Percentiles rank a stretch among this genome's conserved stretches.
These are phyloP conservation scores for Borealophlyctis nickersoniae DNA, from an alignment of 192 early-diverging fungal species.

Conservation along the genomic window DNA sequence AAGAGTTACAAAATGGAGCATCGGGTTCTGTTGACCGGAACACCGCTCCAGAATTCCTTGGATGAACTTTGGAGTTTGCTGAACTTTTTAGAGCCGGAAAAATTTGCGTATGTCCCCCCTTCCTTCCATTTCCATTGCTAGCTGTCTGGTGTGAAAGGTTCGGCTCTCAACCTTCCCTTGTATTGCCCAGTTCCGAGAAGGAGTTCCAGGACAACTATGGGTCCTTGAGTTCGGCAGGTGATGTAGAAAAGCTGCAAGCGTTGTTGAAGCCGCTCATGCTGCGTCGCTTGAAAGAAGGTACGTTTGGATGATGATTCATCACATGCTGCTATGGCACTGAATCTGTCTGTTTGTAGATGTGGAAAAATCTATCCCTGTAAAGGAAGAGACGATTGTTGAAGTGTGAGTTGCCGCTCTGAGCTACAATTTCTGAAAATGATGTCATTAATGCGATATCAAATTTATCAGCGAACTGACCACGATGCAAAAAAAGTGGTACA, in stretches of 20 bases:
- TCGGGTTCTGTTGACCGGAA: slow-evolving; percentile 75
- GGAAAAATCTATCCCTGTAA: slow-evolving; percentile 81
- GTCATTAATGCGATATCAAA: no score
- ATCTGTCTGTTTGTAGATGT: slow-evolving; percentile 54
- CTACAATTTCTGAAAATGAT: slow-evolving; percentile 6
- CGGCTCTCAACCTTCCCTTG: background rate
- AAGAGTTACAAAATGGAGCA: slow-evolving; percentile 76
- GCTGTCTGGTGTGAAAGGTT: background rate
- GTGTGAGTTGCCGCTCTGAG: slow-evolving; percentile 40
- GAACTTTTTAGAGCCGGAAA: slow-evolving; percentile 76
- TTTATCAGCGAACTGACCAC: slow-evolving; percentile 67
- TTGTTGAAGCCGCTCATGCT: slow-evolving; percentile 83
- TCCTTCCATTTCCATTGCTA: no score
- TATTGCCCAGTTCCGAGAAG: slow-evolving; percentile 49
- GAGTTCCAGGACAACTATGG: slow-evolving; percentile 71
- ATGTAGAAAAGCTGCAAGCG: slow-evolving; percentile 74
- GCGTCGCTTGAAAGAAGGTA: slow-evolving; percentile 74
- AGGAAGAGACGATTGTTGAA: slow-evolving; percentile 88
- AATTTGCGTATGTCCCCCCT: slow-evolving; percentile 39
- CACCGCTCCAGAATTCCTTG: slow-evolving; percentile 78
- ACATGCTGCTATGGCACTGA: no score
- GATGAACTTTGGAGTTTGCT: slow-evolving; percentile 80
- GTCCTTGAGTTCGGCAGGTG: slow-evolving; percentile 60
- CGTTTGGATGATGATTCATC: background rate
- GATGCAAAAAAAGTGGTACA: slow-evolving; percentile 80